Evolutionary conservation across 2,329 filamentous ascomycete genomes (phyloP).

Genomic region (Lecanicillium sp.): DNA sequence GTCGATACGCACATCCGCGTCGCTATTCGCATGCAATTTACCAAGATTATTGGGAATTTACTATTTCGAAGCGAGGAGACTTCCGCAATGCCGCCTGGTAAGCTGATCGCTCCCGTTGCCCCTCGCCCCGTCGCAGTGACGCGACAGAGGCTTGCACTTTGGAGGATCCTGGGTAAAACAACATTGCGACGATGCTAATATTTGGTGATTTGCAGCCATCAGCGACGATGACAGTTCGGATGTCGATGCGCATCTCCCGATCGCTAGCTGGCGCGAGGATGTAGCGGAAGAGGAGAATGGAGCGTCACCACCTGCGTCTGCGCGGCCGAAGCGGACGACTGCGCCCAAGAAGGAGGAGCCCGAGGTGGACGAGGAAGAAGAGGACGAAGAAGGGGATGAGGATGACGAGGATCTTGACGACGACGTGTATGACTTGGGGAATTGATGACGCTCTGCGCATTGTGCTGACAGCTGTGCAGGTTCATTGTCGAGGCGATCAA

Average conservation of each 20-base stretch:
- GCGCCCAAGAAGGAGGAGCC: slow-evolving; percentile 23
- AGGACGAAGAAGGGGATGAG: slow-evolving; percentile 31
- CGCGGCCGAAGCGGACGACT: slow-evolving; percentile 15
- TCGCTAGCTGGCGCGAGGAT: slow-evolving; percentile 15
- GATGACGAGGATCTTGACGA: slow-evolving; percentile 30
- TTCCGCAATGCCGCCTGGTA: slow-evolving; percentile 7
- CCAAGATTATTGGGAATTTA: slow-evolving; percentile 4
- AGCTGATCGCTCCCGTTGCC: background rate
- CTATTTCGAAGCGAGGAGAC: background rate
- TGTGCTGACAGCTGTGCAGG: slow-evolving; percentile 30
- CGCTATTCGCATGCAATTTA: slow-evolving; percentile 4
- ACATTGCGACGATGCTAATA: too few species aligned
- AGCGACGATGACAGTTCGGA: slow-evolving; percentile 29
- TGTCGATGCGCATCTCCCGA: slow-evolving; percentile 16
- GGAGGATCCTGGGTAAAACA: background rate
- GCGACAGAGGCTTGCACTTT: background rate
- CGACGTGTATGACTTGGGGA: slow-evolving; percentile 16
- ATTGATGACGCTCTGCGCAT: slow-evolving; percentile 1
- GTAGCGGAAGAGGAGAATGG: slow-evolving; percentile 9
- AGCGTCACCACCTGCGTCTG: slow-evolving; percentile 6
- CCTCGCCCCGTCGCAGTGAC: too few species aligned
- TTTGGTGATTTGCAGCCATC: slow-evolving; percentile 26
- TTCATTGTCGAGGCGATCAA: slow-evolving; percentile 70
- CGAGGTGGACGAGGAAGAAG: slow-evolving; percentile 26
- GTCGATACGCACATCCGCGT: background rate